These are phyloP conservation scores for Blastobotrys mokoenaii DNA, from an alignment of 805 yeast species.

Conservation along the genomic window DNA sequence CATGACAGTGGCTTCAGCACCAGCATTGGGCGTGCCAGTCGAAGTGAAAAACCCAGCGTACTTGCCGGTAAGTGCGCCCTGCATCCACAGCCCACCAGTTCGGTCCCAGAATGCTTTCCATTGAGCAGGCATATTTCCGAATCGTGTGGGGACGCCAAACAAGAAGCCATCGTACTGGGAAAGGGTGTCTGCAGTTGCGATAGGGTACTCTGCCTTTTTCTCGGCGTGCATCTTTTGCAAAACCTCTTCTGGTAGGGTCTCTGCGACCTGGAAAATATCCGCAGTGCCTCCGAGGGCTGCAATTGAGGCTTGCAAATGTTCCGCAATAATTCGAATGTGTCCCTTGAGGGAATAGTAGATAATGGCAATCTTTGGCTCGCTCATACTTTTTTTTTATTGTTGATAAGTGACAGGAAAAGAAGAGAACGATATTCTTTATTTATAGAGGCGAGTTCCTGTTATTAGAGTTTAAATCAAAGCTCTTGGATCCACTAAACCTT, in stretches of 20 bases:
- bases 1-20: conserved; percentile 63
- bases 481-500: too few species aligned
- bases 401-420: too few species aligned
- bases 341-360: conserved; percentile 77
- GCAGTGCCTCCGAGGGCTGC: conserved; percentile 62
- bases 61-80: conserved; percentile 62
- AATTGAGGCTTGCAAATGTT: conserved; percentile 59
- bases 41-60: conserved; percentile 67
- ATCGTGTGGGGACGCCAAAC: conserved; percentile 78
- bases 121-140: conserved; percentile 68
- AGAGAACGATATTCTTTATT: too few species aligned
- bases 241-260: conserved; percentile 59
- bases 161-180: conserved; percentile 61
- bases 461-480: too few species aligned
- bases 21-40: conserved; percentile 70
- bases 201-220: conserved; percentile 37
- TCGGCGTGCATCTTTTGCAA: conserved; percentile 60
- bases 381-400: conserved; percentile 2
- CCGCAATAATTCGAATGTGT: conserved; percentile 63
- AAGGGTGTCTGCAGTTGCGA: conserved; percentile 50
- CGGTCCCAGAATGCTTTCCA: conserved; percentile 68
- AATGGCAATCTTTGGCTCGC: conserved; percentile 51
- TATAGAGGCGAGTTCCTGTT: too few species aligned
- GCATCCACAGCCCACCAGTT: conserved; percentile 71
- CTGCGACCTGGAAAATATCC: conserved; percentile 70